Evolutionary conservation across 2,329 filamentous ascomycete species (phyloP), one percentile per base, ranked within the genome.

Genomic region (Colletotrichum magnum): DNA sequence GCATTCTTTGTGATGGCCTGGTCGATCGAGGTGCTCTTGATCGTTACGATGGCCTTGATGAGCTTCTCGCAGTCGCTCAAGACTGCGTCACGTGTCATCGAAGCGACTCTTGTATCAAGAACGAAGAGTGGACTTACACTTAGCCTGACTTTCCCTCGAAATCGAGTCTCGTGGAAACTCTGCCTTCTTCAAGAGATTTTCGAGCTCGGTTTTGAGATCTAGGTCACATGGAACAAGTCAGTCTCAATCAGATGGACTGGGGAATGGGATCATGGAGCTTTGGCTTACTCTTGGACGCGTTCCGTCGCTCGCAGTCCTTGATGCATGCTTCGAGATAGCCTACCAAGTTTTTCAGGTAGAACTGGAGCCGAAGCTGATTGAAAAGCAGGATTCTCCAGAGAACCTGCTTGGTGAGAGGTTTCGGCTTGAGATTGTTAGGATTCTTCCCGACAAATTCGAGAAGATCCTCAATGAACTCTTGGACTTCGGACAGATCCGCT

Each of bases 361-460:
- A 7, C 1, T 43, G 12, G 1, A 70, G 45, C 2, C 68, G 63
- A 4, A 52, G 58, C 9, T 26, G 24, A 32, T 70, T 70, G 58
- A 70, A 70, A 5, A 21, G 15, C 4, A 64, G 13, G 13, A 69
- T 61, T 9, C 15, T 53, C 58, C 58, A 63, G 0, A 63, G 24
- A 7, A 56, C 51, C 41, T 32, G 60, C 26, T 63, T 63, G 9
- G 21, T n/a, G 24, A 56, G 54, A 5, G 58, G 18, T 21, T 51
- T 54, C 12, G 12, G 16, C 5, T 39, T 39, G 13, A 60, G 39
- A 7, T n/a, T 6, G 5, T 3, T 9, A 4, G 60, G 60, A 7
- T 61, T 53, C 1, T 15, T 21, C 2, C 56, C 51, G 2, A 61
- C 56, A 15, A 66, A n/a, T 2, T 2, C 6, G 9, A 68, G 32